These are phyloP conservation scores for Apophysomyces variabilis DNA, from an alignment of 371 early-diverging fungal genomes.

Conservation along the genomic window DNA sequence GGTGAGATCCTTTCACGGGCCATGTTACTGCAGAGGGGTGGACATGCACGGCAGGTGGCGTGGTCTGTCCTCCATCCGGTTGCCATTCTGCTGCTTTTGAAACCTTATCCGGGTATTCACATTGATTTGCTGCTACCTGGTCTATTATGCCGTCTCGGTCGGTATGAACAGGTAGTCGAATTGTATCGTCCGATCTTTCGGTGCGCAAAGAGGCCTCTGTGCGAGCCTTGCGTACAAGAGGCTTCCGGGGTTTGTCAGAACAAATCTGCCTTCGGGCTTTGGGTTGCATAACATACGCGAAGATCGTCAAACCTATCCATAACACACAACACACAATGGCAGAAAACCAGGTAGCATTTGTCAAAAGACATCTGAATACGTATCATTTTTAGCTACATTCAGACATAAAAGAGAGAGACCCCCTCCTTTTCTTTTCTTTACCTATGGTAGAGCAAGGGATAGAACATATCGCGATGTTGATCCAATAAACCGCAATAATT, in stretches of 20 bases:
- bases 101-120: background rate
- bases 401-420: background rate
- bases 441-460: conserved; percentile 45
- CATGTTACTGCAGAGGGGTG: background rate
- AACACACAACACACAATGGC: conserved; percentile 8
- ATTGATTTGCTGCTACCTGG: background rate
- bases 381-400: background rate
- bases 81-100: background rate
- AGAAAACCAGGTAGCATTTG: conserved; percentile 14
- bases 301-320: conserved; percentile 6
- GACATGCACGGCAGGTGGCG: background rate
- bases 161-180: background rate
- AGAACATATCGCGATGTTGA: conserved; percentile 27
- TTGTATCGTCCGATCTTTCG: background rate
- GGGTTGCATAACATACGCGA: background rate
- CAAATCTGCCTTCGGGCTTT: background rate
- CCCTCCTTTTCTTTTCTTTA: conserved; percentile 2
- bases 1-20: background rate
- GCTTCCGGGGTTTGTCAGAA: background rate
- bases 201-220: background rate
- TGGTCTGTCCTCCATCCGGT: background rate
- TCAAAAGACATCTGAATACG: conserved; percentile 13
- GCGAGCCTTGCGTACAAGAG: background rate
- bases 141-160: background rate
- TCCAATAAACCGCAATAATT: conserved; percentile 33